These are phyloP conservation scores for Crucibulum laeve DNA, from an alignment of 768 basidiomycete genomes.

Conservation along the genomic window DNA sequence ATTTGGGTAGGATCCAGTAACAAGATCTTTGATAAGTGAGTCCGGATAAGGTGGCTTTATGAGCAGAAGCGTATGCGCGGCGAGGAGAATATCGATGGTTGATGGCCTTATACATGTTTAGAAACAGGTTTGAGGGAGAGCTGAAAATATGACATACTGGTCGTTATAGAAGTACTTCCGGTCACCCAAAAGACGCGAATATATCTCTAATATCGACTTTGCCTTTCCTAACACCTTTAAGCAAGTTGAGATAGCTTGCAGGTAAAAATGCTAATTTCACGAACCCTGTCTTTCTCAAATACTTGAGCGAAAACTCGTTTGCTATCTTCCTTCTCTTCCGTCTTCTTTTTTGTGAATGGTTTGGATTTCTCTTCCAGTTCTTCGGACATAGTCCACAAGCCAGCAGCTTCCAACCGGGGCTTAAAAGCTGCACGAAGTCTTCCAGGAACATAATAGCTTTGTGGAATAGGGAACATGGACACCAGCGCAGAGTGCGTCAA, in stretches of 20 bases:
- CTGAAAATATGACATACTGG: slow-evolving; percentile 26
- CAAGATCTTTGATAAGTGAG: slow-evolving; percentile 46
- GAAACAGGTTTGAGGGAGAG: neutral
- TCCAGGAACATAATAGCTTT: slow-evolving; percentile 67
- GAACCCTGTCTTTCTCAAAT: slow-evolving; percentile 65
- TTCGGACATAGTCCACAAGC: slow-evolving; percentile 51
- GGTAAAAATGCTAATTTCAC: slow-evolving; percentile 4
- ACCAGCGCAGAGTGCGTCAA: slow-evolving; percentile 53
- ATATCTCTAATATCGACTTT: slow-evolving; percentile 50
- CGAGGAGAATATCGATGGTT: slow-evolving; percentile 59
- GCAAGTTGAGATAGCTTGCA: neutral
- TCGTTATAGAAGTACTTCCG: slow-evolving; percentile 49
- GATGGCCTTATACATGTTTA: slow-evolving; percentile 41
- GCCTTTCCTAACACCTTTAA: slow-evolving; percentile 59
- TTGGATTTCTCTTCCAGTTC: slow-evolving; percentile 41
- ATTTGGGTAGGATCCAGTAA: slow-evolving; percentile 51
- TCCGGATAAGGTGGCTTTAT: slow-evolving; percentile 58
- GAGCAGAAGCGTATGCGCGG: slow-evolving; percentile 65
- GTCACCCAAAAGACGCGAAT: slow-evolving; percentile 48
- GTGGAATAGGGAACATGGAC: slow-evolving; percentile 58
- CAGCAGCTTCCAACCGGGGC: slow-evolving; percentile 56
- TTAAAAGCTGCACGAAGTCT: slow-evolving; percentile 56
- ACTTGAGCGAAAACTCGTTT: slow-evolving; percentile 41
- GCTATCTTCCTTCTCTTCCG: slow-evolving; percentile 23
- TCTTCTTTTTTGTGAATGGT: slow-evolving; percentile 20